Conservation (phyloP, 805 yeast species). For the Sugiyamaella boreocaroliniensis region DNA sequence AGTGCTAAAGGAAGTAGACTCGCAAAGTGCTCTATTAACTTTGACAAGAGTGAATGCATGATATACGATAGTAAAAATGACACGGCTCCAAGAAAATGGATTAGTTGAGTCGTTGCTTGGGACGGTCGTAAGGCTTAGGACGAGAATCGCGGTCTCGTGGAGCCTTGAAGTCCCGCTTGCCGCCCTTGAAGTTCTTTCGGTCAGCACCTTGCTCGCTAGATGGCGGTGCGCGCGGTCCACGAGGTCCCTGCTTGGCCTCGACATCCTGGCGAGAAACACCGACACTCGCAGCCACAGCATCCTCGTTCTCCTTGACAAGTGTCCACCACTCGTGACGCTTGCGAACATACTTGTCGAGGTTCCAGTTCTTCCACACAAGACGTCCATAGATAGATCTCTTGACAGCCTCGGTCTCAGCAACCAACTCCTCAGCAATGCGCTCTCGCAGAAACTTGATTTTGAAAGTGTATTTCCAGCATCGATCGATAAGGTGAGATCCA, state of each 20-base stretch:
- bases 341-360: conserved; percentile 69
- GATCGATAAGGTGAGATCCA: conserved; percentile 87
- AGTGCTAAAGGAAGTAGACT: no score
- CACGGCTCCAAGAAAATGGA: not conserved
- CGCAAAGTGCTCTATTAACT: no score
- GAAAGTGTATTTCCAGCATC: conserved; percentile 70
- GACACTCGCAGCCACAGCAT: conserved; percentile 10
- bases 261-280: conserved; percentile 1
- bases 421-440: conserved; percentile 65
- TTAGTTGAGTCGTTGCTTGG: not conserved
- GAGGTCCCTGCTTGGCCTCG: conserved; percentile 1
- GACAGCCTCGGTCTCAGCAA: conserved; percentile 52
- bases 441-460: conserved; percentile 80
- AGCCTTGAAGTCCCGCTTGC: not conserved
- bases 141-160: not conserved
- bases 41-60: not conserved
- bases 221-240: no score
- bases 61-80: not conserved
- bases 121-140: not conserved
- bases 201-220: no score
- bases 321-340: conserved; percentile 79
- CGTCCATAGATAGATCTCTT: conserved; percentile 85
- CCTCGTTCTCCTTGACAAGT: conserved; percentile 29
- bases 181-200: not conserved
- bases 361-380: conserved; percentile 94